phyloP scores from a whole-genome alignment of 2,329 filamentous ascomycete genomes.

The Pyrenophora graminea region DNA sequence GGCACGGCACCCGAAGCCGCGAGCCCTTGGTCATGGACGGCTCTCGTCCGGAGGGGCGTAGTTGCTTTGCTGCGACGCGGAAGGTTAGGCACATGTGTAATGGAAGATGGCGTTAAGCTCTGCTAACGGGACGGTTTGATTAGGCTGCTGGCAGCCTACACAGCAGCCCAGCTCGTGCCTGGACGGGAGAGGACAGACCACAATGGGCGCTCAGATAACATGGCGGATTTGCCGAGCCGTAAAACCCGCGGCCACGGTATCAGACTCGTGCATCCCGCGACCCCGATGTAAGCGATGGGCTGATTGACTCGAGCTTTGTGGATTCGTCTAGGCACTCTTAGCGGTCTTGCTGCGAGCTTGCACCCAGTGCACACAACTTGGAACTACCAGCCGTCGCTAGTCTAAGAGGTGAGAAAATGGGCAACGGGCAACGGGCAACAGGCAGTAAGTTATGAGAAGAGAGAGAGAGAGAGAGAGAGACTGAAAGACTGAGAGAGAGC shows the following conservation, averaged over 20 bases:
- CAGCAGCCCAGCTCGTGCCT: slow-evolving; percentile 1
- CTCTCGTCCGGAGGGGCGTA: not conserved
- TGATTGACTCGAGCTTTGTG: slow-evolving; percentile 6
- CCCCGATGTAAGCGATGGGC: slow-evolving; percentile 15
- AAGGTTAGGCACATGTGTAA: not conserved
- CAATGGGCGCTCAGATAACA: slow-evolving; percentile 12
- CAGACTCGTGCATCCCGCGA: slow-evolving; percentile 15
- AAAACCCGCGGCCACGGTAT: slow-evolving; percentile 24
- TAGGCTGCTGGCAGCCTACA: slow-evolving; percentile 1
- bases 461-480: too few species aligned
- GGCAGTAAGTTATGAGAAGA: too few species aligned
- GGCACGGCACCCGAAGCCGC: slow-evolving; percentile 13
- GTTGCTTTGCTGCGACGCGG: not conserved
- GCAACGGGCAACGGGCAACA: too few species aligned
- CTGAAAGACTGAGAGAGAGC: too few species aligned
- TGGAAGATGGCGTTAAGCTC: not conserved
- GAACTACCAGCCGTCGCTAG: not conserved
- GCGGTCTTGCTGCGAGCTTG: not conserved
- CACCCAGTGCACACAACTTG: too few species aligned
- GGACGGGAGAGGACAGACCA: slow-evolving; percentile 8
- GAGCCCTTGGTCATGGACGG: not conserved
- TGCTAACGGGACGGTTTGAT: slow-evolving; percentile 5
- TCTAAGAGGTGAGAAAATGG: too few species aligned
- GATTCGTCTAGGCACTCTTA: not conserved
- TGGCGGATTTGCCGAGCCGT: slow-evolving; percentile 25